Conservation (phyloP, 352 stramenopile genomes). For the Phytophthora quininea region DNA sequence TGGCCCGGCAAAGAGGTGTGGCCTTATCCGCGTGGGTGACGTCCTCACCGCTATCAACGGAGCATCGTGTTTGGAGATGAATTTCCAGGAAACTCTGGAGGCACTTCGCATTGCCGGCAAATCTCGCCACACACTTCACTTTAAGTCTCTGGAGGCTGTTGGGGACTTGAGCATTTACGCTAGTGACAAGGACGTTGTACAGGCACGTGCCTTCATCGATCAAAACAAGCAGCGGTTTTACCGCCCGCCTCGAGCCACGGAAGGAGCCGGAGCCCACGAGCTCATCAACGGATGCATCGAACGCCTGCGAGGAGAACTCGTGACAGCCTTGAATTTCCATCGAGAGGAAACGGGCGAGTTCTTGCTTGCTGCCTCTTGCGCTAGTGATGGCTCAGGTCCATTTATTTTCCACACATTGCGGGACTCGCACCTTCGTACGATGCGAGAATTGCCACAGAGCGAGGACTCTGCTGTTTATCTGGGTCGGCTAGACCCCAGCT, state of each 20-base stretch:
- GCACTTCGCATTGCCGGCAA: conserved; percentile 48
- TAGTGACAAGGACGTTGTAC: conserved; percentile 62
- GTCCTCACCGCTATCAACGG: conserved; percentile 81
- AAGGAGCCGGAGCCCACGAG: conserved; percentile 26
- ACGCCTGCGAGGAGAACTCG: conserved; percentile 66
- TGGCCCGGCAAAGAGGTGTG: conserved; percentile 59
- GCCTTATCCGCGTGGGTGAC: conserved; percentile 67
- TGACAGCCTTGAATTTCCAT: conserved; percentile 89
- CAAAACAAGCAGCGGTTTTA: conserved; percentile 84
- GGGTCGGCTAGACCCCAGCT: conserved; percentile 77
- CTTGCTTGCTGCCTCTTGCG: conserved; percentile 69
- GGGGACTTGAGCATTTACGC: conserved; percentile 73
- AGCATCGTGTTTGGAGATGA: conserved; percentile 70
- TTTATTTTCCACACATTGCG: conserved; percentile 88
- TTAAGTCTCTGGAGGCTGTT: conserved; percentile 71
- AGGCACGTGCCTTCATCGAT: conserved; percentile 79
- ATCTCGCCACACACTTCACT: conserved; percentile 65
- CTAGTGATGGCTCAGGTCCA: conserved; percentile 66
- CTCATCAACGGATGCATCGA: conserved; percentile 76
- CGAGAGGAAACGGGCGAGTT: conserved; percentile 84
- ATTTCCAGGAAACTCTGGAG: conserved; percentile 63
- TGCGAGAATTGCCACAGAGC: conserved; percentile 73
- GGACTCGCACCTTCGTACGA: conserved; percentile 72
- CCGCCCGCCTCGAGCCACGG: conserved; percentile 25
- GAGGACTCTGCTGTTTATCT: conserved; percentile 85